These are phyloP conservation scores for Geosmithia morbida DNA, from an alignment of 2,329 filamentous ascomycete species.

Conservation along the genomic window DNA sequence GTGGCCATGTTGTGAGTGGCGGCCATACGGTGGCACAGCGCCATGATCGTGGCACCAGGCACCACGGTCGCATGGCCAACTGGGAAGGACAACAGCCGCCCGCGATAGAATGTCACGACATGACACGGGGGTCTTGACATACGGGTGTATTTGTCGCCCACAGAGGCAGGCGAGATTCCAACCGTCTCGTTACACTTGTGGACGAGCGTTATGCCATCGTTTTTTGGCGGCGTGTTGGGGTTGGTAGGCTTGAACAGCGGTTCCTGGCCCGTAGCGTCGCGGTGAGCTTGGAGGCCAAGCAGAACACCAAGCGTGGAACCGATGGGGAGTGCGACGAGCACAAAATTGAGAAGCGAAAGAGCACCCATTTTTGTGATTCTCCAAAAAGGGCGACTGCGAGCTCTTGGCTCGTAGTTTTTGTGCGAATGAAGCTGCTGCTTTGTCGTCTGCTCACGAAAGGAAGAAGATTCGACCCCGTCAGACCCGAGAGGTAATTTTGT, in stretches of 20 bases:
- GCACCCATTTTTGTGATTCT: conserved; percentile 7
- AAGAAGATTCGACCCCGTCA: neutral
- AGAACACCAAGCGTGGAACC: conserved; percentile 33
- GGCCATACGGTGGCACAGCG: neutral
- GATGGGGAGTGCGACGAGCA: conserved; percentile 32
- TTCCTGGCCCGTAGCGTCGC: conserved; percentile 23
- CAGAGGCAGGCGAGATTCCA: conserved; percentile 28
- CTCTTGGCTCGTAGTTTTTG: neutral
- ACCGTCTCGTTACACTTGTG: conserved; percentile 26
- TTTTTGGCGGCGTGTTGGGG: conserved; percentile 8
- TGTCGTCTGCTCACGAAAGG: neutral
- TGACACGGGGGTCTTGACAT: conserved; percentile 11
- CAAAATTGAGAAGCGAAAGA: conserved; percentile 32
- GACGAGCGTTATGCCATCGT: conserved; percentile 19
- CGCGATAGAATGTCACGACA: neutral
- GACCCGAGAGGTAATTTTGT: too few relatives aligned
- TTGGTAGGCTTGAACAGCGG: conserved; percentile 25
- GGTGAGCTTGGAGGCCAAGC: conserved; percentile 30
- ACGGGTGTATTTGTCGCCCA: conserved; percentile 31
- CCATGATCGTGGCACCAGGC: neutral
- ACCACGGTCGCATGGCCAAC: neutral
- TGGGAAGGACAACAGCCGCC: neutral
- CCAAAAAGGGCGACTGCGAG: neutral
- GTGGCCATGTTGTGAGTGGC: neutral
- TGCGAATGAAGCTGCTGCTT: neutral